phyloP scores from a whole-genome alignment of 768 basidiomycete genomes.

The Sarcomyxa edulis region DNA sequence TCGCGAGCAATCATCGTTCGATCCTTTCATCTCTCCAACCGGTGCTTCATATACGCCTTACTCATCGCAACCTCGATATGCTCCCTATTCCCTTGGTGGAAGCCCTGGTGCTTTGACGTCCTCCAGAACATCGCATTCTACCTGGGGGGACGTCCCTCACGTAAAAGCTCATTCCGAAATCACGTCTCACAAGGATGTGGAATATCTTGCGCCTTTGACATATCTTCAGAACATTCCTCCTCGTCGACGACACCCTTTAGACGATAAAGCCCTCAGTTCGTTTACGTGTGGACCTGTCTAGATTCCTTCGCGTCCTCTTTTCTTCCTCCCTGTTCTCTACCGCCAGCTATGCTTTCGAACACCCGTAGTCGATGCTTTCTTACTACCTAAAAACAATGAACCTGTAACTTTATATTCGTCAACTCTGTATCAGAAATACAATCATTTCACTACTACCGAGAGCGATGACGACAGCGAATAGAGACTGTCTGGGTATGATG shows the following conservation, averaged over 20 bases:
- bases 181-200: slow-evolving; percentile 6
- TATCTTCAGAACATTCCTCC: slow-evolving; percentile 59
- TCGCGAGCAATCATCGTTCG: slow-evolving; percentile 15
- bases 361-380: slow-evolving; percentile 1
- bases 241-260: slow-evolving; percentile 61
- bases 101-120: no score
- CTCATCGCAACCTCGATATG: slow-evolving; percentile 7
- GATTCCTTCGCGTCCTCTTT: no score
- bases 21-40: slow-evolving; percentile 5
- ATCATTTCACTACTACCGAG: no score
- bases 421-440: no score
- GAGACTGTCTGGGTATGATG: no score
- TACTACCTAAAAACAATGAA: no score
- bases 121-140: no score
- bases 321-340: no score
- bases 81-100: slow-evolving; percentile 4
- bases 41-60: background rate
- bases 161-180: no score
- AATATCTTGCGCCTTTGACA: slow-evolving; percentile 53
- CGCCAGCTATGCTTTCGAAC: background rate
- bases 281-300: slow-evolving; percentile 27
- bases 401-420: no score
- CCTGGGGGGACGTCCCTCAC: no score
- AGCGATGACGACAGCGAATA: no score
- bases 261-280: slow-evolving; percentile 66